Conservation (phyloP, 192 early-diverging fungal genomes). For the Coemansia sp. region DNA sequence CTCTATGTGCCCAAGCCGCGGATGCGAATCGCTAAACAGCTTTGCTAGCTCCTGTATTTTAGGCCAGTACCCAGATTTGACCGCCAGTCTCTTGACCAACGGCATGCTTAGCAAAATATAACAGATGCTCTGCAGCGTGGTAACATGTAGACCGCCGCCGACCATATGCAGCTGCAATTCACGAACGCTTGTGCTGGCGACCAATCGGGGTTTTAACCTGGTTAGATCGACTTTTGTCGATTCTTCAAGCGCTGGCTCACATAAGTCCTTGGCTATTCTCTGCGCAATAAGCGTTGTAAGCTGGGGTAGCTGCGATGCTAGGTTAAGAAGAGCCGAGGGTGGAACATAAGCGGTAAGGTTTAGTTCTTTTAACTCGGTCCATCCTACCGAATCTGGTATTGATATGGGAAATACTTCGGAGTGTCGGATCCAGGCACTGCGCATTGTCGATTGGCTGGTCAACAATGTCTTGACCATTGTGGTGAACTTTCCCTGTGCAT, state of each 20-base stretch:
- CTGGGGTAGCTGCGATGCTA: constrained; percentile 28
- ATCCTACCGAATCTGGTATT: constrained; percentile 16
- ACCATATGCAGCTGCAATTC: constrained; percentile 43
- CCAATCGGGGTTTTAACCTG: not conserved
- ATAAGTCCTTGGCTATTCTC: constrained; percentile 27
- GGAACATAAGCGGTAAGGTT: constrained; percentile 36
- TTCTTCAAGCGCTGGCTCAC: constrained; percentile 14
- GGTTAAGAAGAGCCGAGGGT: constrained; percentile 10
- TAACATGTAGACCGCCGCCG: constrained; percentile 10
- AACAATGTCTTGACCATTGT: constrained; percentile 24
- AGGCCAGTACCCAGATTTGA: constrained; percentile 29
- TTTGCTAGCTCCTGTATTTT: constrained; percentile 10
- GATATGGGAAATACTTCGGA: constrained; percentile 38
- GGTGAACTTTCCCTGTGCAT: constrained; percentile 19
- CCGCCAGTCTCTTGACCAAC: constrained; percentile 8
- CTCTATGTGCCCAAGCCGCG: not conserved
- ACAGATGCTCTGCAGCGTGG: constrained; percentile 37
- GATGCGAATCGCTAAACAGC: not conserved
- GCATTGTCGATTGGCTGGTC: constrained; percentile 4
- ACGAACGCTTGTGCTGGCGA: constrained; percentile 19
- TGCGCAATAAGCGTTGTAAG: constrained; percentile 21
- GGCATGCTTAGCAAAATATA: constrained; percentile 36
- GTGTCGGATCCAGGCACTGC: constrained; percentile 36
- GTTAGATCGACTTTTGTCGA: not conserved
- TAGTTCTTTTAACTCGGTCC: constrained; percentile 30